A percentile compares a stretch with the other conserved stretches of the same genome.
Conservation (phyloP, 1,139 yeast genomes). For the Wickerhamomyces sp. region DNA sequence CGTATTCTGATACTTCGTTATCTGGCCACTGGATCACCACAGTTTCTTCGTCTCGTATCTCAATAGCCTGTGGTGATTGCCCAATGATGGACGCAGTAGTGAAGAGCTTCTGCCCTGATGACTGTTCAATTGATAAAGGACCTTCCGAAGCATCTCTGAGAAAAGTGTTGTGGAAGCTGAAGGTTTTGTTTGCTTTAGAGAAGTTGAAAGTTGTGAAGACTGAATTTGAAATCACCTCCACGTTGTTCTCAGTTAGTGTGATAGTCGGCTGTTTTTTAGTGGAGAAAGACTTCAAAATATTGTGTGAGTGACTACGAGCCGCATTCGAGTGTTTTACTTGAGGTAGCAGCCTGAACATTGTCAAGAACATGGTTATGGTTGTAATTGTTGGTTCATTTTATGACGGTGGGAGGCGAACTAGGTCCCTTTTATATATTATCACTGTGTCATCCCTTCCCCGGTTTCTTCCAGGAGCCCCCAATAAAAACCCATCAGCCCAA, state of each 20-base stretch:
- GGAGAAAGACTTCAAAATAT: too few species aligned
- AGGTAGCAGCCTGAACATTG: too few species aligned
- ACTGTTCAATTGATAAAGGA: conserved; percentile 45
- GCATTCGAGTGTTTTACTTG: too few species aligned
- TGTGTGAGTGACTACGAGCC: too few species aligned
- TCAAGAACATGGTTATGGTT: too few species aligned
- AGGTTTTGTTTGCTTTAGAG: conserved; percentile 17
- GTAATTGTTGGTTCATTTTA: too few species aligned
- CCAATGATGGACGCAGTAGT: conserved; percentile 47
- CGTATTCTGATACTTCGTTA: conserved; percentile 42
- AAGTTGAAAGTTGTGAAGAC: conserved; percentile 16
- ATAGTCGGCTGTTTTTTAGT: too few species aligned
- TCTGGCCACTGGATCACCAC: conserved; percentile 54
- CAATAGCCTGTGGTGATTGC: conserved; percentile 27
- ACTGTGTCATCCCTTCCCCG: too few species aligned
- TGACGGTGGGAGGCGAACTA: too few species aligned
- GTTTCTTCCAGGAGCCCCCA: too few species aligned
- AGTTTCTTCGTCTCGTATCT: conserved; percentile 26
- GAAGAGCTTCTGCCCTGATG: conserved; percentile 59
- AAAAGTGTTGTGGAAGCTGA: conserved; percentile 49
- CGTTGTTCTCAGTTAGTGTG: conserved; percentile 2
- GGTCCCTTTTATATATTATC: too few species aligned
- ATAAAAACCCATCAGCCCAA: too few species aligned
- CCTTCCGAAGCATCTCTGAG: conserved; percentile 61
- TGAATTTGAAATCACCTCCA: conserved; percentile 9